Conservation (phyloP, 257 asterid genomes). For the Henckelia pumila region DNA sequence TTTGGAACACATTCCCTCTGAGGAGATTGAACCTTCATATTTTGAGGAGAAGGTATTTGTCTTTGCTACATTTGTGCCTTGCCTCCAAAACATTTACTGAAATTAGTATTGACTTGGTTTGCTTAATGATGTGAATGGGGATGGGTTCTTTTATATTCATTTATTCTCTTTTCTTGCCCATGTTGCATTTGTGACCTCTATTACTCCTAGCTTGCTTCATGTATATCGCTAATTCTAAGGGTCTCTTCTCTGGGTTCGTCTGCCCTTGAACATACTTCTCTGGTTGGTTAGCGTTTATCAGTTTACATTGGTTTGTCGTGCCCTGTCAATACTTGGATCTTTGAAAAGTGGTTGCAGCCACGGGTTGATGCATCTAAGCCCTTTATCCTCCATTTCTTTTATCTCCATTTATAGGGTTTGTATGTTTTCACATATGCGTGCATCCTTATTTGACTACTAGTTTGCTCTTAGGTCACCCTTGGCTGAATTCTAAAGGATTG, state of each 20-base stretch:
- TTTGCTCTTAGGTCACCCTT: constrained; percentile 9
- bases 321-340: constrained; percentile 13
- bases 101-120: constrained; percentile 21
- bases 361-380: not conserved
- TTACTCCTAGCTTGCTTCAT: constrained; percentile 7
- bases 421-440: not conserved
- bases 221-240: not conserved
- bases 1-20: constrained; percentile 67
- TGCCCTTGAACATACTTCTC: constrained; percentile 5
- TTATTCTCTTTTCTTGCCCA: not conserved
- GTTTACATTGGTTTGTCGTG: not conserved
- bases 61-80: constrained; percentile 20
- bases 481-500: constrained; percentile 5
- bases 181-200: constrained; percentile 3
- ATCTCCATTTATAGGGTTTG: not conserved
- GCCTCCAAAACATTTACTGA: not conserved
- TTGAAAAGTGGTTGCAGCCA: constrained; percentile 18
- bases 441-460: constrained; percentile 14
- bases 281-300: constrained; percentile 19
- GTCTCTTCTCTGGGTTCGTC: constrained; percentile 2
- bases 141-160: not conserved
- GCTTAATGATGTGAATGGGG: not conserved
- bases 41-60: constrained; percentile 80
- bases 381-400: not conserved
- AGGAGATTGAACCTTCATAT: constrained; percentile 61